These are phyloP conservation scores for Lactarius pseudohatsudake DNA, from an alignment of 768 basidiomycete species.

Conservation along the genomic window DNA sequence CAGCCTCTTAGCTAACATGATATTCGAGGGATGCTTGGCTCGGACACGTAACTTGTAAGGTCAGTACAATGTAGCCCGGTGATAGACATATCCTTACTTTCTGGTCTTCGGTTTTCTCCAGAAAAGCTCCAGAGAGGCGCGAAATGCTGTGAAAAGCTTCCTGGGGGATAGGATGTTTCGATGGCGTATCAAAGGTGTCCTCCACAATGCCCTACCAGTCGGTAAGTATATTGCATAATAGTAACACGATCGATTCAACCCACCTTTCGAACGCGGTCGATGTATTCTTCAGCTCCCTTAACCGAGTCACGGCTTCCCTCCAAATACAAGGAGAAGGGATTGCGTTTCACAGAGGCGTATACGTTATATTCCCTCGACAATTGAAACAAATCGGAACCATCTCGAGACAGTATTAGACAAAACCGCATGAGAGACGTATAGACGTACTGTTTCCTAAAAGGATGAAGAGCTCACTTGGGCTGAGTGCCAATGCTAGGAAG, in stretches of 20 bases:
- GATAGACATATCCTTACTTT: constrained; percentile 44
- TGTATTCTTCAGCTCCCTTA: constrained; percentile 46
- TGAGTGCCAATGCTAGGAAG: constrained; percentile 53
- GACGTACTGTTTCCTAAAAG: constrained; percentile 67
- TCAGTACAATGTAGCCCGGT: not conserved
- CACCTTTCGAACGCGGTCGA: constrained; percentile 53
- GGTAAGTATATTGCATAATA: constrained; percentile 12
- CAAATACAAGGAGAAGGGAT: constrained; percentile 58
- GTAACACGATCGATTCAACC: constrained; percentile 22
- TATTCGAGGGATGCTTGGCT: constrained; percentile 44
- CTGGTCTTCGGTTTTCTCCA: constrained; percentile 48
- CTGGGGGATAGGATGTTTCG: constrained; percentile 41
- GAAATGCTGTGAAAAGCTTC: constrained; percentile 64
- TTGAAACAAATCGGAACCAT: constrained; percentile 60
- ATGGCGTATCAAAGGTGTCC: constrained; percentile 46
- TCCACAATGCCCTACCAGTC: constrained; percentile 33
- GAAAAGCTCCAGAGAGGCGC: constrained; percentile 62
- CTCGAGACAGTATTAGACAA: constrained; percentile 39
- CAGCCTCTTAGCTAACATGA: constrained; percentile 50
- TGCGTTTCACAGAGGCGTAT: constrained; percentile 55
- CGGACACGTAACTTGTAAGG: constrained; percentile 52
- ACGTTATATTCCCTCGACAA: constrained; percentile 61
- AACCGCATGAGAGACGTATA: not conserved
- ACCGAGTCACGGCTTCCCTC: constrained; percentile 58
- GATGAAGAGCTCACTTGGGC: constrained; percentile 61